These are phyloP conservation scores for Kwoniella europaea DNA, from an alignment of 768 basidiomycete species.

Conservation along the genomic window DNA sequence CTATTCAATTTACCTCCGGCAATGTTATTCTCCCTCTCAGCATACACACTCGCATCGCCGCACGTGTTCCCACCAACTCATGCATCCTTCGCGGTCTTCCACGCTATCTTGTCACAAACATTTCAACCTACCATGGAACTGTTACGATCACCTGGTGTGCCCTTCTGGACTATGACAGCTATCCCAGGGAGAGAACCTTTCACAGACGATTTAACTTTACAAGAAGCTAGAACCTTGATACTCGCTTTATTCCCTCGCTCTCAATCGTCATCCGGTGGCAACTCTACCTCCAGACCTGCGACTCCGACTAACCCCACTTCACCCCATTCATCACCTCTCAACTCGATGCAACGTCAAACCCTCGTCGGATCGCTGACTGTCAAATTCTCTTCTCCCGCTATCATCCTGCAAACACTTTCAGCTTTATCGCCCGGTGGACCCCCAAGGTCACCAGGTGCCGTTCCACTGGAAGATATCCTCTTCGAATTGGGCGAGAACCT, in stretches of 20 bases:
- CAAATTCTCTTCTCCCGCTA: conserved; percentile 55
- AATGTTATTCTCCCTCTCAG: conserved; percentile 48
- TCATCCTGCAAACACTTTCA: conserved; percentile 55
- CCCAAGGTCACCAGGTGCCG: conserved; percentile 43
- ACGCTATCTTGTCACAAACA: conserved; percentile 38
- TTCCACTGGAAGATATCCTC: conserved; percentile 54
- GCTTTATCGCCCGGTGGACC: conserved; percentile 54
- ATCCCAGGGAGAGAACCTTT: conserved; percentile 36
- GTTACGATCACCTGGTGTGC: conserved; percentile 37
- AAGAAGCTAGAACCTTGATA: conserved; percentile 53
- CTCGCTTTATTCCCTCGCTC: conserved; percentile 51
- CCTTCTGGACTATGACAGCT: conserved; percentile 45
- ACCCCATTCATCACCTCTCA: conserved; percentile 46
- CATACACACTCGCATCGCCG: conserved; percentile 50
- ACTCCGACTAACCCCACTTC: conserved; percentile 53
- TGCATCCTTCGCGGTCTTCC: conserved; percentile 35
- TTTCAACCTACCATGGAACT: conserved; percentile 47
- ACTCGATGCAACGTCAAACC: conserved; percentile 43
- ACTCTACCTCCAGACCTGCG: conserved; percentile 32
- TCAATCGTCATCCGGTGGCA: conserved; percentile 32
- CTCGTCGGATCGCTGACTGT: conserved; percentile 45
- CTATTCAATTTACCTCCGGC: conserved; percentile 49
- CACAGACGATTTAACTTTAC: conserved; percentile 48
- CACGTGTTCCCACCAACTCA: conserved; percentile 41
- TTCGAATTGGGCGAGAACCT: conserved; percentile 57